Conservation (phyloP, 345 rosid species). For the Odontarrhena argentea region DNA sequence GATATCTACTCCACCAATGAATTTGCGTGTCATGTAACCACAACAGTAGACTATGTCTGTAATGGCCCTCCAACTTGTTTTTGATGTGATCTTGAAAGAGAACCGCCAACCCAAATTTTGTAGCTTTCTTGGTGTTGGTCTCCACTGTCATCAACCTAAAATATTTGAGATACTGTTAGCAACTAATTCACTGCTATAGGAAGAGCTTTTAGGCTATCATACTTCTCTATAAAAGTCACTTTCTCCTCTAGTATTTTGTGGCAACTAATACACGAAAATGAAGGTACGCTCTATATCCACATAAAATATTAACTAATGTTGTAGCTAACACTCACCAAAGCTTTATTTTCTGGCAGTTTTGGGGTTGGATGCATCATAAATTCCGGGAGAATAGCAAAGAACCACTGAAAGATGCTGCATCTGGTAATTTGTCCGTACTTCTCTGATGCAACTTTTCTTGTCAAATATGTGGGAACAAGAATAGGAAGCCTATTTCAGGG, state of each 20-base stretch:
- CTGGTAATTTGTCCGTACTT: constrained; percentile 55
- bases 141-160: constrained; percentile 46
- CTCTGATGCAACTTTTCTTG: constrained; percentile 30
- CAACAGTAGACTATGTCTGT: constrained; percentile 42
- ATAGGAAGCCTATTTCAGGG: constrained; percentile 8
- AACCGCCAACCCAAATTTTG: constrained; percentile 74
- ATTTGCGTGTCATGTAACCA: constrained; percentile 36
- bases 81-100: constrained; percentile 72
- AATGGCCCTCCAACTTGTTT: constrained; percentile 38
- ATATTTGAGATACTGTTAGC: constrained; percentile 48
- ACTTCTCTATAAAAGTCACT: constrained; percentile 44
- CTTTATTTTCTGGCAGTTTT: constrained; percentile 62
- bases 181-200: constrained; percentile 43
- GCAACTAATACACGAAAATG: constrained; percentile 55
- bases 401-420: constrained; percentile 58
- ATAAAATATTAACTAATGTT: constrained; percentile 17
- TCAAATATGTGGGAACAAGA: constrained; percentile 20
- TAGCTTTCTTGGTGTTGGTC: constrained; percentile 69
- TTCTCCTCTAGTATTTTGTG: constrained; percentile 41
- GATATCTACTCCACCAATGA: constrained; percentile 46
- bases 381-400: constrained; percentile 52
- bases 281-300: constrained; percentile 54
- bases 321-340: constrained; percentile 41
- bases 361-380: constrained; percentile 79
- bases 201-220: constrained; percentile 39